Evolutionary conservation across 148 eudicot genomes (phyloP).

Genomic region (Vaccinium myrtillus): DNA sequence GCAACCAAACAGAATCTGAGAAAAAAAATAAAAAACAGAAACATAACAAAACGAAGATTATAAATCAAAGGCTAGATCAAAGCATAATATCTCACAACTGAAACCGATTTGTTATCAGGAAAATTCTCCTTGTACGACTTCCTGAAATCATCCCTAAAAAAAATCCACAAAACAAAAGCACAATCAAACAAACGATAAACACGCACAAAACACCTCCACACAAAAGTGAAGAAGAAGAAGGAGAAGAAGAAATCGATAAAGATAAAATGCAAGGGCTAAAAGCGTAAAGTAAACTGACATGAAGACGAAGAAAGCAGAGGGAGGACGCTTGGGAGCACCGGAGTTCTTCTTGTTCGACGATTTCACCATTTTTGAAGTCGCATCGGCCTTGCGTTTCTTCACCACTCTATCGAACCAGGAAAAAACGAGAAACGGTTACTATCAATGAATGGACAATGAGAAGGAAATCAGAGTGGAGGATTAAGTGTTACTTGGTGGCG

Average conservation of each 20-base stretch:
- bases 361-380: constrained; percentile 14
- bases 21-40: not conserved
- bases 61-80: no score
- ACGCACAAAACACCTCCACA: not conserved
- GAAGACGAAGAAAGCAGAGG: constrained; percentile 31
- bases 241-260: constrained; percentile 19
- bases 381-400: constrained; percentile 23
- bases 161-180: not conserved
- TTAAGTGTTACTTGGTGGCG: not conserved
- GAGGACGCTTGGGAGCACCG: constrained; percentile 38
- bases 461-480: no score
- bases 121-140: constrained; percentile 31
- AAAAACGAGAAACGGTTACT: not conserved
- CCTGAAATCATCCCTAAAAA: constrained; percentile 35
- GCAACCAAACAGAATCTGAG: not conserved
- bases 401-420: constrained; percentile 4
- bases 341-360: constrained; percentile 17
- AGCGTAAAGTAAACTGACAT: constrained; percentile 15
- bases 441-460: not conserved
- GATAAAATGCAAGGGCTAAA: not conserved
- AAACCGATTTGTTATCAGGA: constrained; percentile 37
- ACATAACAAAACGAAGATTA: no score
- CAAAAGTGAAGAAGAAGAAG: not conserved
- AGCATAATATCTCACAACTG: constrained; percentile 18
- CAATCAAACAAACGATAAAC: not conserved